phyloP scores from a whole-genome alignment of 331 rosid genomes.

The Acacia concinna region DNA sequence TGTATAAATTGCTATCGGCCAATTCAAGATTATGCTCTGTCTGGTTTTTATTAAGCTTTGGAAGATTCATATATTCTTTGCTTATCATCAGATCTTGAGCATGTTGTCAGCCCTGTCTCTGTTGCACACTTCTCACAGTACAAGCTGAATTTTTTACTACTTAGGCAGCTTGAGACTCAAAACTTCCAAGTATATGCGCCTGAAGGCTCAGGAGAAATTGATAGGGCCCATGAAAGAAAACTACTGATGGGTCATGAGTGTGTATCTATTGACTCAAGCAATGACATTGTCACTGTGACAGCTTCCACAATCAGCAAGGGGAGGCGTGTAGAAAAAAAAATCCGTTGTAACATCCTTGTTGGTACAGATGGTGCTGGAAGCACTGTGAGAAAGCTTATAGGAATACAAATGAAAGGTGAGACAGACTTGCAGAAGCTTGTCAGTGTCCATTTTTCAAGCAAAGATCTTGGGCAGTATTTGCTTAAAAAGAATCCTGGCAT shows the following conservation, averaged over 20 bases:
- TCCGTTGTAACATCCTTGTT: constrained; percentile 64
- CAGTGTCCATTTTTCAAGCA: constrained; percentile 87
- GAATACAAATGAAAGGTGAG: constrained; percentile 85
- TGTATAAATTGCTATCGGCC: constrained; percentile 4
- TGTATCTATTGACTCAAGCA: constrained; percentile 54
- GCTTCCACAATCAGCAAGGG: constrained; percentile 58
- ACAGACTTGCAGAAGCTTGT: constrained; percentile 84
- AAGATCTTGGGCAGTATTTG: constrained; percentile 77
- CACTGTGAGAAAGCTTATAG: constrained; percentile 74
- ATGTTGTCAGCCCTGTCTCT: constrained; percentile 74
- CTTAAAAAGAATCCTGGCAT: constrained; percentile 86
- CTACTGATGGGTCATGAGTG: constrained; percentile 86
- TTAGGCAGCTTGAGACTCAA: constrained; percentile 62
- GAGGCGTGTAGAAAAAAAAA: constrained; percentile 49
- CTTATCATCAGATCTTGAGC: constrained; percentile 73
- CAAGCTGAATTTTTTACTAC: constrained; percentile 64
- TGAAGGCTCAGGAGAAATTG: constrained; percentile 44
- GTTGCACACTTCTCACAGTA: constrained; percentile 92
- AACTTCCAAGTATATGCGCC: constrained; percentile 52
- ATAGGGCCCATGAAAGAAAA: constrained; percentile 41
- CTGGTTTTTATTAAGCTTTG: constrained; percentile 25
- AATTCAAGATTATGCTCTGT: constrained; percentile 22
- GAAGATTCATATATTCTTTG: constrained; percentile 37
- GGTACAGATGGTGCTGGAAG: constrained; percentile 92
- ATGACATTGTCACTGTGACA: constrained; percentile 53